Base-by-base conservation (phyloP, 331 rosid genomes). In the Quercus tomentella region DNA sequence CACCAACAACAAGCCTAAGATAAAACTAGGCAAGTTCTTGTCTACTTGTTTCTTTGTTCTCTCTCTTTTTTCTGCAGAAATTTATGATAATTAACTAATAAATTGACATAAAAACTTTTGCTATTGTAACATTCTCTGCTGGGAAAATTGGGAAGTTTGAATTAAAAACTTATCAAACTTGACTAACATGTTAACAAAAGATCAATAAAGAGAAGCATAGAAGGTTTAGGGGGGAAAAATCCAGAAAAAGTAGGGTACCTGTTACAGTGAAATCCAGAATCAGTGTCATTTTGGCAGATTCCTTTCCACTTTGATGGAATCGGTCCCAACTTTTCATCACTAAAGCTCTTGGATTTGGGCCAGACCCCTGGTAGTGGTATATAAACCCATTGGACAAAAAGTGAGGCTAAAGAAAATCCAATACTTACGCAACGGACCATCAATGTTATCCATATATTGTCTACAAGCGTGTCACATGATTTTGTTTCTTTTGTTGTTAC, bases 251-350 rank as follows among this genome's bases (percentile, higher is more conserved):
- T 5, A 70, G 35, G 16, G 73, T 79, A 94, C 99, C 99, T 95
- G 80, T 95, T 95, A 87, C 97, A 95, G 51, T 60, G 89, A 80
- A 95, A 95, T 33, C 70, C 41, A 77, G 81, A 72, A 83, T 90
- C 93, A 23, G 7, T 9, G 11, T 79, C 88, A 41, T 89, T 91
- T 65, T 91, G 92, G 84, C 97, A 95, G 56, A 90, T 88, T 80
- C 99, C 99, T 85, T 74, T 91, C 99, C 99, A 95, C 86, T 86
- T 91, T 0, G 89, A 66, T 52, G 97, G 99, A 91, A 92, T 84
- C 78, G 97, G 96, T 91, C 97, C 99, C 80, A 87, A 85, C 63
- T 86, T 83, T 61, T 86, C 83, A 21, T 89, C 96, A 79, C 84
- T 81, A 84, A 94, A 94, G 88, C 98, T 94, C 78, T 89, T 85